A percentile compares a stretch with the other conserved stretches of the same genome.
Evolutionary conservation across 2,329 filamentous ascomycete species (phyloP).

Genomic region (Coniochaeta prunicola): DNA sequence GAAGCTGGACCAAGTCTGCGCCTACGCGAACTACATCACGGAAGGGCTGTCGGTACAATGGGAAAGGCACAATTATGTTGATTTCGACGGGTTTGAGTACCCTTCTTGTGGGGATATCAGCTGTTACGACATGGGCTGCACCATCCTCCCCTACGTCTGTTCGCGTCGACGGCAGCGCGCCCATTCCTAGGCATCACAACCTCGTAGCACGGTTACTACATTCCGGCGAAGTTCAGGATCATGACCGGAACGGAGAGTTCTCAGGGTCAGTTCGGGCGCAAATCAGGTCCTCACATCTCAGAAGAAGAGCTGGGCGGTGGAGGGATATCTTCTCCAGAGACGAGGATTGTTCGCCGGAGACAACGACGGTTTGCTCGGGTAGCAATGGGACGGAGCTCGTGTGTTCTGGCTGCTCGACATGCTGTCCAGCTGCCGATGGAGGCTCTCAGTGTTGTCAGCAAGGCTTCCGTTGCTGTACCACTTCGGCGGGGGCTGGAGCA

Average conservation of each 20-base stretch:
- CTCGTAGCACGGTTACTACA: background rate
- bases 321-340: background rate
- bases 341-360: conserved; percentile 1
- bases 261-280: background rate
- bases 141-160: background rate
- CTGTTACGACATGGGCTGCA: background rate
- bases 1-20: background rate
- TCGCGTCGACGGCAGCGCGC: background rate
- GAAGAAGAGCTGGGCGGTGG: background rate
- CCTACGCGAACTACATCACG: background rate
- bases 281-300: background rate
- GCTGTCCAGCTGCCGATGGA: background rate
- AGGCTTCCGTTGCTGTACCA: conserved; percentile 4
- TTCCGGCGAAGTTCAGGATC: background rate
- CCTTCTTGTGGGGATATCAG: conserved; percentile 12
- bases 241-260: background rate
- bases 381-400: conserved; percentile 5
- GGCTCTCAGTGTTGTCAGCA: conserved; percentile 2
- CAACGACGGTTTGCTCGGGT: conserved; percentile 3
- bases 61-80: conserved; percentile 15
- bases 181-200: background rate
- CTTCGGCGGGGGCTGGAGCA: conserved; percentile 3
- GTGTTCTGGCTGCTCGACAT: conserved; percentile 3
- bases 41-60: conserved; percentile 10
- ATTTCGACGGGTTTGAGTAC: conserved; percentile 12